Percentiles rank a stretch among this genome's conserved stretches.
phyloP scores from a whole-genome alignment of 257 asterid species.

The Ilex asprella region DNA sequence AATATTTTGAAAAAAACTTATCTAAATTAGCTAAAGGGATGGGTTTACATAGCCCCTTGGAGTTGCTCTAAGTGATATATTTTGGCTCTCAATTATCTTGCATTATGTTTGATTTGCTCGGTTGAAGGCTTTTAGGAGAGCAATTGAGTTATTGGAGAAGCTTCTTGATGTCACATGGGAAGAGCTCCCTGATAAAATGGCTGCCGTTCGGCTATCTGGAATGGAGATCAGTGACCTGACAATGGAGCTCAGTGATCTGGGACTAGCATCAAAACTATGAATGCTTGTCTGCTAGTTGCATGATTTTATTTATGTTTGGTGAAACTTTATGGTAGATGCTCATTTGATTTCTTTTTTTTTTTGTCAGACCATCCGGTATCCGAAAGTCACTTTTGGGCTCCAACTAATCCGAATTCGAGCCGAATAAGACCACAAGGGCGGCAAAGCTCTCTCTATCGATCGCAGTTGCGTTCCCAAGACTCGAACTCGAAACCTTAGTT shows the following conservation, averaged over 20 bases:
- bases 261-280: constrained; percentile 33
- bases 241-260: constrained; percentile 87
- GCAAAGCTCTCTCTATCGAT: no score
- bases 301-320: background rate
- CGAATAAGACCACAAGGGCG: no score
- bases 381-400: no score
- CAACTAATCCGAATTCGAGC: no score
- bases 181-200: constrained; percentile 94
- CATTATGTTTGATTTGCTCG: background rate
- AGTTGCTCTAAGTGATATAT: background rate
- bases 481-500: no score
- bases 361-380: no score
- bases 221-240: constrained; percentile 94
- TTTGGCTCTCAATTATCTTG: constrained; percentile 6
- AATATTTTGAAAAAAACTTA: no score
- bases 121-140: constrained; percentile 76
- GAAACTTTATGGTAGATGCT: background rate
- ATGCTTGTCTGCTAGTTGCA: constrained; percentile 3
- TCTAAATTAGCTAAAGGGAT: no score
- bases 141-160: constrained; percentile 75
- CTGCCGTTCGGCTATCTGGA: constrained; percentile 89
- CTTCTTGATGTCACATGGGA: constrained; percentile 75
- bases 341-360: background rate
- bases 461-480: no score
- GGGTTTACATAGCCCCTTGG: no score